phyloP scores from a whole-genome alignment of 805 yeast genomes.

The Lachancea dasiensis region DNA sequence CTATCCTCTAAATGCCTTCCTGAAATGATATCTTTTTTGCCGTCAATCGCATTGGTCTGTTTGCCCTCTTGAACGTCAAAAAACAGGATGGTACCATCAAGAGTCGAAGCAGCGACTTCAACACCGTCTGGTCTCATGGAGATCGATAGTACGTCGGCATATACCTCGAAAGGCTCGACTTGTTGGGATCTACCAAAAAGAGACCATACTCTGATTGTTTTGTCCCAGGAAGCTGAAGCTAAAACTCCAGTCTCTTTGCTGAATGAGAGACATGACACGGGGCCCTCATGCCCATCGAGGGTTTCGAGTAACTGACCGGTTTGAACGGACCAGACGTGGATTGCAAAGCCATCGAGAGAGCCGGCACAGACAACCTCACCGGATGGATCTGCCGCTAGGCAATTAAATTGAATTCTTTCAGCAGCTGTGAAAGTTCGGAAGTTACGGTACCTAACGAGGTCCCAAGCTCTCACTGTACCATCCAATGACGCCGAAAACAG shows the following conservation, averaged over 20 bases:
- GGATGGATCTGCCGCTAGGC: slow-evolving; percentile 92
- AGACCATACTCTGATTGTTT: slow-evolving; percentile 88
- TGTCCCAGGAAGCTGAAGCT: slow-evolving; percentile 96
- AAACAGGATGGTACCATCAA: slow-evolving; percentile 79
- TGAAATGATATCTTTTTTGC: slow-evolving; percentile 74
- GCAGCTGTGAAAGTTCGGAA: slow-evolving; percentile 93
- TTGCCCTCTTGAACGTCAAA: slow-evolving; percentile 80
- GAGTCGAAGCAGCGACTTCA: slow-evolving; percentile 78
- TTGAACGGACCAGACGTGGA: slow-evolving; percentile 96
- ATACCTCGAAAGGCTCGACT: slow-evolving; percentile 85
- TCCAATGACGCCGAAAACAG: slow-evolving; percentile 87
- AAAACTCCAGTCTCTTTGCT: slow-evolving; percentile 70
- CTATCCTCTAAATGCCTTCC: slow-evolving; percentile 83
- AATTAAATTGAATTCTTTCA: slow-evolving; percentile 76
- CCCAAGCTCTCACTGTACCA: slow-evolving; percentile 98
- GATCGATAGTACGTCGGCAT: slow-evolving; percentile 75
- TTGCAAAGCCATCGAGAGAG: slow-evolving; percentile 80
- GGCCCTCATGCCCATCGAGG: slow-evolving; percentile 92
- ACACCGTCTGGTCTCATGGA: slow-evolving; percentile 92
- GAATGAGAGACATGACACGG: slow-evolving; percentile 80
- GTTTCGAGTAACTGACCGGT: slow-evolving; percentile 87
- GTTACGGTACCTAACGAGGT: slow-evolving; percentile 83
- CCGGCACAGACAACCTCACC: slow-evolving; percentile 98
- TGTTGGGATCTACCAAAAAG: slow-evolving; percentile 80
- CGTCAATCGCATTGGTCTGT: slow-evolving; percentile 80